Percentiles rank a stretch among this genome's conserved stretches.
Conservation (phyloP, 192 early-diverging fungal species). For the Allomyces arbusculus region DNA sequence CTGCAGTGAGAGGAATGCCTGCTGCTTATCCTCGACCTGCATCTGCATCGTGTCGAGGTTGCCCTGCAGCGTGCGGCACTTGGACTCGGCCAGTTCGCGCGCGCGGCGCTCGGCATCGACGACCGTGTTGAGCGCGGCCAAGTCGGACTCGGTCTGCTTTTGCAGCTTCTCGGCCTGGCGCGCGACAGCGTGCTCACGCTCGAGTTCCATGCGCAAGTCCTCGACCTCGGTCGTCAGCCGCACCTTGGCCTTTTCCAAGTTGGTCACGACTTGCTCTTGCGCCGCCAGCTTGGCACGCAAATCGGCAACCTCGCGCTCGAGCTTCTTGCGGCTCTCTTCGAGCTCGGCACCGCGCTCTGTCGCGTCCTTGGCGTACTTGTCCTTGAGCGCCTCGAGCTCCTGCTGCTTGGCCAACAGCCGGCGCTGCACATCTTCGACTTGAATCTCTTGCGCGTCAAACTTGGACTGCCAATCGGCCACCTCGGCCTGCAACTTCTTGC, state of each 20-base stretch:
- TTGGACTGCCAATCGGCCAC: slow-evolving; percentile 10
- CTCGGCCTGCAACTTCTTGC: slow-evolving; percentile 11
- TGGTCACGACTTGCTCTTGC: slow-evolving; percentile 26
- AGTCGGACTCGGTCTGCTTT: slow-evolving; percentile 37
- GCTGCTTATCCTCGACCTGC: slow-evolving; percentile 32
- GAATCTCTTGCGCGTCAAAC: slow-evolving; percentile 9
- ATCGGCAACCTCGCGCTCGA: slow-evolving; percentile 43
- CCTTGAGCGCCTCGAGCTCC: slow-evolving; percentile 43
- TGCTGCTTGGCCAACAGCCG: slow-evolving; percentile 40
- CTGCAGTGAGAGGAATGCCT: slow-evolving; percentile 27
- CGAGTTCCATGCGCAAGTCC: slow-evolving; percentile 48
- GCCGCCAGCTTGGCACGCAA: slow-evolving; percentile 40
- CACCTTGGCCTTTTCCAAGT: slow-evolving; percentile 47
- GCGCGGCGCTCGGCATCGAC: slow-evolving; percentile 36
- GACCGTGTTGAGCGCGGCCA: slow-evolving; percentile 22
- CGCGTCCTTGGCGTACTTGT: slow-evolving; percentile 36
- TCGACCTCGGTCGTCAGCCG: slow-evolving; percentile 50
- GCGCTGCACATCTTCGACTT: slow-evolving; percentile 30
- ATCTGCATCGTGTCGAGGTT: slow-evolving; percentile 29
- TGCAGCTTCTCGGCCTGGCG: slow-evolving; percentile 38
- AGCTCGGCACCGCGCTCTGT: slow-evolving; percentile 25
- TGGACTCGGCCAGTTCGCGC: slow-evolving; percentile 37
- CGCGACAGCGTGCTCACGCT: slow-evolving; percentile 50
- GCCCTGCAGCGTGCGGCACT: slow-evolving; percentile 31
- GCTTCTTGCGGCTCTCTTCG: slow-evolving; percentile 29